These are phyloP conservation scores for Apiospora koreana DNA, from an alignment of 2,329 filamentous ascomycete species.

Conservation along the genomic window DNA sequence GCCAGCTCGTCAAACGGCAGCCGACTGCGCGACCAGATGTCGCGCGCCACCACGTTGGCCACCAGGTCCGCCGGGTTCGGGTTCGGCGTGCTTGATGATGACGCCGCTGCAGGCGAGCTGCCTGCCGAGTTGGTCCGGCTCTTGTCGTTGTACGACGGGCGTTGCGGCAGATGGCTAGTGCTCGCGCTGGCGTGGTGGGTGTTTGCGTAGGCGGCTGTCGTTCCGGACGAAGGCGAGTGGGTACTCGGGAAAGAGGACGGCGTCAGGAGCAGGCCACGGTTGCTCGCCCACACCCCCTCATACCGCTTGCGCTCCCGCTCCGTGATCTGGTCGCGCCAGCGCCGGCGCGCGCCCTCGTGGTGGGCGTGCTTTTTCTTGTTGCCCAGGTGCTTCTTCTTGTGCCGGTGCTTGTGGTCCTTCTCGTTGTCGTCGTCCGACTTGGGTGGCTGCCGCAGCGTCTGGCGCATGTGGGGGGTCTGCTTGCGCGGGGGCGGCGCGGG, in stretches of 20 bases:
- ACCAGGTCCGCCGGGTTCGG: conserved; percentile 41
- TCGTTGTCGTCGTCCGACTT: conserved; percentile 54
- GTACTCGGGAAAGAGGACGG: conserved; percentile 14
- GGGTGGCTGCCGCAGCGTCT: conserved; percentile 63
- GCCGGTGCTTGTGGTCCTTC: conserved; percentile 41
- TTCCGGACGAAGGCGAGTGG: not conserved
- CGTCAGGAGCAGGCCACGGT: conserved; percentile 60
- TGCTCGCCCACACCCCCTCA: conserved; percentile 83
- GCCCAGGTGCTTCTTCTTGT: conserved; percentile 54
- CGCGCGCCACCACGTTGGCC: conserved; percentile 67
- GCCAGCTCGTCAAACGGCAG: conserved; percentile 68
- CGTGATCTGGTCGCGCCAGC: conserved; percentile 77
- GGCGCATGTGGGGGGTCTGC: conserved; percentile 53
- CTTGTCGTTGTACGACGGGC: not conserved
- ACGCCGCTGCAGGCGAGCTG: not conserved
- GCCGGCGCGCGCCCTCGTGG: conserved; percentile 72
- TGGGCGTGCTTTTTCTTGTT: conserved; percentile 68
- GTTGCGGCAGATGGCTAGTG: not conserved
- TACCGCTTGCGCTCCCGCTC: conserved; percentile 75
- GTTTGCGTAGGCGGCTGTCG: not conserved
- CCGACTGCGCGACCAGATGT: conserved; percentile 74
- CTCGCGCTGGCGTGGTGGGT: conserved; percentile 10
- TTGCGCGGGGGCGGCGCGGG: conserved; percentile 37
- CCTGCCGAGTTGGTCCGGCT: not conserved
- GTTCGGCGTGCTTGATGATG: conserved; percentile 12